Evolutionary conservation across 768 basidiomycete species (phyloP), one percentile per base, ranked within the genome.

Genomic region (Boletus reticulatus): DNA sequence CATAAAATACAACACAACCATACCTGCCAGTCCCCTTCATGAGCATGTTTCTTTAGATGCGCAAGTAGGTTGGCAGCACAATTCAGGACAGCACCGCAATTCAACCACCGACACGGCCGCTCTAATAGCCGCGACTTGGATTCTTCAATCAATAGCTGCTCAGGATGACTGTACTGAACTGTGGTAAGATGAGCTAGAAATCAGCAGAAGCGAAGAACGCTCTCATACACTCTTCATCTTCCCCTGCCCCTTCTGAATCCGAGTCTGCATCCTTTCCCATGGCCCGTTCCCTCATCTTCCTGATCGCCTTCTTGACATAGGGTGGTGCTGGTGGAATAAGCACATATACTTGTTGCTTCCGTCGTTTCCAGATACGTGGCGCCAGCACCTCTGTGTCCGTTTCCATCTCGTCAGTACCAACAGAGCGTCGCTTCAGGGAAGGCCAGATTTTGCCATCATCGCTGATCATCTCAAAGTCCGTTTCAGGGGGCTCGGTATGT

Each of bases 51-150:
- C 46, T 69, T 68, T 34, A 85, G 66, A 73, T 90, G 88, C 19
- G 68, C 63, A 37, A 78, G 63, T 48, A 89, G 67, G 43, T 71
- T 76, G 42, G 77, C 72, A 7, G 73, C 70, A 43, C 83, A 84
- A 62, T 84, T 87, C 58, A 88, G 62, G 14, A 82, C 60, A 41
- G 73, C 74, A 55, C 74, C 75, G 68, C 88, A 91, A 27, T 74
- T 73, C 52, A 68, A 70, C 88, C 88, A 91, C 65, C 74, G 76
- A 69, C 88, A 90, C 12, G 67, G 71, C 43, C 73, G 66, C 57
- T 75, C 73, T 50, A 72, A 73, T 50, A 87, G 57, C 56, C 81
- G 74, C 9, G 76, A 74, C 55, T 75, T 79, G 51, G 85, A 77
- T 54, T 81, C 65, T 50, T 74, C 65, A 56, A 84, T 70, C 34